Base-by-base conservation (phyloP, 2,329 filamentous ascomycete species). In the Domatiomyces globalis region DNA sequence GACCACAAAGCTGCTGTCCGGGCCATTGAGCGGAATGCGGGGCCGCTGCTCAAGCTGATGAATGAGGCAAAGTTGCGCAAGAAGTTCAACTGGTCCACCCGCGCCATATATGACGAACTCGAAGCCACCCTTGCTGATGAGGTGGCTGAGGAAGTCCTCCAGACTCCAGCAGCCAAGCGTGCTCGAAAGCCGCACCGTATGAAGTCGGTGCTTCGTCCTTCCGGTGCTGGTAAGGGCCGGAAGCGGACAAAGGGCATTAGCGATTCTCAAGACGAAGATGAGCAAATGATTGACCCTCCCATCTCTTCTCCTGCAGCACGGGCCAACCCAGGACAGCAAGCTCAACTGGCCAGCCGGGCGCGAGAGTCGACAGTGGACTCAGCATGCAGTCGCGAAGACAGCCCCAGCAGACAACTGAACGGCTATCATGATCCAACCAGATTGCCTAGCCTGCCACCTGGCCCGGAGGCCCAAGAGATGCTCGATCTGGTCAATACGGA, bases 201-300 rank as follows among this genome's bases (percentile, higher is more conserved):
- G 51, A 72, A 71, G 58, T 73, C 70, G 1, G 66, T 73, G 2
- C 62, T 73, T 10, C 68, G 70, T 5, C 70, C 70, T 1, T 71
- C 69, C 17, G 70, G 70, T 9, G 62, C 63, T 1, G 70, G 69
- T 52, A 61, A 66, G 44, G 66, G 65, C 19, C 68, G 69, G 42
- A 71, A 71, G 56, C 66, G 69, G 42, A 67, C 67, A 19, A 61
- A 67, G 49, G 66, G 64, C 46, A 58, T 52, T 10, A 49, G 27
- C 33, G 61, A 61, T 46, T 56, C 56, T 17, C 55, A 60, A 1
- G 63, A 67, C 27, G 63, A 66, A 15, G 61, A 65, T 27, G 61
- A 63, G 43, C 60, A 66, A 18, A 58, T 60, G 17, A 52, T 58
- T 49, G 57, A 64, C 42, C 58, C 63, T 12, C 56, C 65, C 5